These are phyloP conservation scores for Coccomyxa subellipsoidea DNA, from an alignment of 163 green algal genomes.

Conservation along the genomic window DNA sequence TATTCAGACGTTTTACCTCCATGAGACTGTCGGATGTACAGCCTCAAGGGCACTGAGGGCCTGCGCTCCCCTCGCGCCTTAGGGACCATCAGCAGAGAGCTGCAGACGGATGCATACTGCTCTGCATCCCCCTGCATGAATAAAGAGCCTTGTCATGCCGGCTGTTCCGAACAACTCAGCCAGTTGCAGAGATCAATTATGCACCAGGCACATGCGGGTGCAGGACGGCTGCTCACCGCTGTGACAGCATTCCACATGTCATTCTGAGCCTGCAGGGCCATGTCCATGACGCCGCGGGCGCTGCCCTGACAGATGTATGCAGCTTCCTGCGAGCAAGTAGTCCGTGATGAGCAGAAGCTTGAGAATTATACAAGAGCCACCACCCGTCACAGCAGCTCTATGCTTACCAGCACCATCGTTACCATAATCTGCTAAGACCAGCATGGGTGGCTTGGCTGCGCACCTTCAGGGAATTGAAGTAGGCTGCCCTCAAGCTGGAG, in stretches of 20 bases:
- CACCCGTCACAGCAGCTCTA: too few relatives aligned
- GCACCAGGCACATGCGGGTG: too few relatives aligned
- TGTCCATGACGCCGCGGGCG: neutral
- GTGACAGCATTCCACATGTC: neutral
- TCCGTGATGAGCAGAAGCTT: too few relatives aligned
- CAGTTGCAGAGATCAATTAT: too few relatives aligned
- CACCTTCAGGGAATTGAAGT: slow-evolving; percentile 3
- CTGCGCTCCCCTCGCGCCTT: neutral
- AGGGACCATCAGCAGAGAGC: neutral
- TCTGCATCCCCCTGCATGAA: slow-evolving; percentile 4
- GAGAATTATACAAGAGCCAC: too few relatives aligned
- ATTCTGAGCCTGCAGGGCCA: neutral
- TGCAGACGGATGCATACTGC: neutral
- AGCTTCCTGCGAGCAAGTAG: neutral
- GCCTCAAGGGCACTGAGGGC: neutral
- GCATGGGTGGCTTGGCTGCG: neutral
- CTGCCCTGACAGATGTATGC: neutral
- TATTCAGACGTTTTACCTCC: neutral
- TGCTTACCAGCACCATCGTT: too few relatives aligned
- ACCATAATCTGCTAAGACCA: neutral
- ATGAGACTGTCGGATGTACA: neutral
- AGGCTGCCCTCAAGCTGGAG: neutral
- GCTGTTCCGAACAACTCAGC: too few relatives aligned
- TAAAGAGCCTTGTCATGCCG: too few relatives aligned
- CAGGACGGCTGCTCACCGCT: neutral